These are phyloP conservation scores for Amphirosellinia nigrospora DNA, from an alignment of 495 filamentous ascomycete genomes.

Conservation along the genomic window DNA sequence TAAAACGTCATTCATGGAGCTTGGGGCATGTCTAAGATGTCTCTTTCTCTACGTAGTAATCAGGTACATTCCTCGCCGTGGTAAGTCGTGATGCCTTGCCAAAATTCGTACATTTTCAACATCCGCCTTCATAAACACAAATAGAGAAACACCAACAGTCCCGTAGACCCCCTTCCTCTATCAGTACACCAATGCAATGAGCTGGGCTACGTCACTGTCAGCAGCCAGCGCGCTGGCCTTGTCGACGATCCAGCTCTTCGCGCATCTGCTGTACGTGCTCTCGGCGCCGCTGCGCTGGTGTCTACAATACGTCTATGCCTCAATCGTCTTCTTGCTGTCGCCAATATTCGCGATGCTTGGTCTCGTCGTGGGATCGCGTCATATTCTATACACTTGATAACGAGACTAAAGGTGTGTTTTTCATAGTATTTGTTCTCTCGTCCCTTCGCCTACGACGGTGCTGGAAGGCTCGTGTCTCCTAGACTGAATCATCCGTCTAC, in stretches of 20 bases:
- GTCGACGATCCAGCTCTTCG: conserved; percentile 30
- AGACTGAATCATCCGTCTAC: not conserved
- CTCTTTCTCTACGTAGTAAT: not conserved
- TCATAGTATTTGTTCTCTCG: not conserved
- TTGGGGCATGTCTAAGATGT: not conserved
- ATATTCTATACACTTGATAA: conserved; percentile 48
- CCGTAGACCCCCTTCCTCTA: not conserved
- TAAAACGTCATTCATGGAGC: not conserved
- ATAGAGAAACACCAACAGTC: not conserved
- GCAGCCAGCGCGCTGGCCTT: conserved; percentile 40
- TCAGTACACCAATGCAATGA: conserved; percentile 14
- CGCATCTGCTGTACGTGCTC: conserved; percentile 40
- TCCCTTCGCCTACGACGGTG: conserved; percentile 12
- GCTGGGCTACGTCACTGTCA: conserved; percentile 31
- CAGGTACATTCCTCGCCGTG: conserved; percentile 4
- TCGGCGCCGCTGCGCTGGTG: conserved; percentile 44
- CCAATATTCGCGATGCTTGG: conserved; percentile 45
- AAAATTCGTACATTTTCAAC: not conserved
- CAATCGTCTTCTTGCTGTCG: conserved; percentile 41
- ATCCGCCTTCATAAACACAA: not conserved
- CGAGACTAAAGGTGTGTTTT: conserved; percentile 67
- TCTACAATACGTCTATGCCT: conserved; percentile 42
- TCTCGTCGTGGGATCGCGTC: conserved; percentile 31
- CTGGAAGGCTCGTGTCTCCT: not conserved
- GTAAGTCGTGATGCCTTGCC: not conserved